Conservation (phyloP, 352 stramenopile genomes). For the Chrysophaeum taylorii region DNA sequence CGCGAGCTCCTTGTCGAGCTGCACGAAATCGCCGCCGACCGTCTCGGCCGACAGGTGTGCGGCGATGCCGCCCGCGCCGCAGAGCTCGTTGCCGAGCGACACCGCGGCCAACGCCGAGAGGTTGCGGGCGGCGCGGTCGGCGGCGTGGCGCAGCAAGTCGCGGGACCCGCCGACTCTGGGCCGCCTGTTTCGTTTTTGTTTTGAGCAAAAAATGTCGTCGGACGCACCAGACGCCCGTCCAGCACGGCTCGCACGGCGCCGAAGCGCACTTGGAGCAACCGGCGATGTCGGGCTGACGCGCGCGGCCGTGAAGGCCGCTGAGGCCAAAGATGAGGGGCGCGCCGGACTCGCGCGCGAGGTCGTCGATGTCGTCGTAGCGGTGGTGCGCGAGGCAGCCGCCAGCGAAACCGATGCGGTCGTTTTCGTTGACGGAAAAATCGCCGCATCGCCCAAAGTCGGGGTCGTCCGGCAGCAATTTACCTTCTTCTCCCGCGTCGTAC, state of each 20-base stretch:
- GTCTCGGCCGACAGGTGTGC: background rate
- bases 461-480: no score
- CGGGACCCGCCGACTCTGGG: background rate
- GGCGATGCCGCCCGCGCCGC: constrained; percentile 1
- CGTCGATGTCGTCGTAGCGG: no score
- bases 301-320: background rate
- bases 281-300: background rate
- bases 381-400: no score
- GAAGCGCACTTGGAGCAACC: background rate
- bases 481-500: no score
- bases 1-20: background rate
- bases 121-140: background rate
- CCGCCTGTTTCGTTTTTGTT: no score
- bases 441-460: no score
- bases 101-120: background rate
- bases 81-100: constrained; percentile 6
- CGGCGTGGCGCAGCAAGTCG: background rate
- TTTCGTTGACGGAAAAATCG: no score
- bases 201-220: no score
- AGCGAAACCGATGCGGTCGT: no score
- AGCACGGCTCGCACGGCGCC: background rate
- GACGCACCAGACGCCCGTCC: background rate
- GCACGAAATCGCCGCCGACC: background rate
- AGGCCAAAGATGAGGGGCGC: background rate
- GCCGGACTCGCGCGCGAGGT: no score